These are phyloP conservation scores for Pichia manshurica DNA, from an alignment of 805 yeast genomes.

Conservation along the genomic window DNA sequence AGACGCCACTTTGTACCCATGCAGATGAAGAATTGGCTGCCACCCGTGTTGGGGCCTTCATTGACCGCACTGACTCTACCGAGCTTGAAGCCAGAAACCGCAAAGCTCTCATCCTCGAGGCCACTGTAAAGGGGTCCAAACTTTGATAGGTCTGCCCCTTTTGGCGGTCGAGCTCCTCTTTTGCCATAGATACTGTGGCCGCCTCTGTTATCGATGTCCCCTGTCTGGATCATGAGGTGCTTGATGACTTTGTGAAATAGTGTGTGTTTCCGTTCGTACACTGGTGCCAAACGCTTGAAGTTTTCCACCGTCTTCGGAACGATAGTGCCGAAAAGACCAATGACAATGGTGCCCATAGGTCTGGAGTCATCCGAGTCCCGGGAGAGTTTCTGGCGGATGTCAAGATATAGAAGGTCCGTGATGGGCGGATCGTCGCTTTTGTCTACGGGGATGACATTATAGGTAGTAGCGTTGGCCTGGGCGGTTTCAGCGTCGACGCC, in stretches of 20 bases:
- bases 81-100: conserved; percentile 40
- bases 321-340: conserved; percentile 62
- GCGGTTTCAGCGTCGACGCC: no score
- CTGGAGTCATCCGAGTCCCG: conserved; percentile 10
- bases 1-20: conserved; percentile 45
- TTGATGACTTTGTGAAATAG: conserved; percentile 70
- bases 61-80: conserved; percentile 49
- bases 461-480: neutral
- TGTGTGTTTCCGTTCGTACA: conserved; percentile 46
- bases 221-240: conserved; percentile 81
- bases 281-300: conserved; percentile 45
- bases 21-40: conserved; percentile 67
- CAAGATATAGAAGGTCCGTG: conserved; percentile 42
- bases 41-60: conserved; percentile 50
- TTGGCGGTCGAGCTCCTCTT: conserved; percentile 8
- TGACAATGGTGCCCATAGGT: conserved; percentile 38
- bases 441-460: neutral
- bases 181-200: conserved; percentile 63
- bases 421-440: conserved; percentile 38
- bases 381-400: conserved; percentile 27
- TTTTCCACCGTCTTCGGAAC: conserved; percentile 61
- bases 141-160: conserved; percentile 1
- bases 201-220: conserved; percentile 75
- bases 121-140: conserved; percentile 43
- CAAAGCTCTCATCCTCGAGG: conserved; percentile 70